Evolutionary conservation across 2,329 filamentous ascomycete species (phyloP).

Genomic region (Trichoderma pleuroti): DNA sequence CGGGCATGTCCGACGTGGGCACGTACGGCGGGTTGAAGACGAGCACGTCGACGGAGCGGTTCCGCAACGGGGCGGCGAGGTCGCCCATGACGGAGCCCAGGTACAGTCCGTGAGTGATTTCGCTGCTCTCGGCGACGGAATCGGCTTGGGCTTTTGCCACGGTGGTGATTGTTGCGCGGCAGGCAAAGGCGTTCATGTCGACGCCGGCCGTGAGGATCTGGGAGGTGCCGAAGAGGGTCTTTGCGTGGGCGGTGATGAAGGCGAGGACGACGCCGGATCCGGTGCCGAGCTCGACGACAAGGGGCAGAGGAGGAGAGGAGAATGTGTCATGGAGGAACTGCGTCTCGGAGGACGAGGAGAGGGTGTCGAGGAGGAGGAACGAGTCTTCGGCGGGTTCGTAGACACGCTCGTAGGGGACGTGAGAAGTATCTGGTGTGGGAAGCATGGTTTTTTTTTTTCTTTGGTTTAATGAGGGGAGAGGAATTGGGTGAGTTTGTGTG

Average conservation of each 20-base stretch:
- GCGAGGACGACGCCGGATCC: slow-evolving; percentile 93
- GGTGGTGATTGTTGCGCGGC: slow-evolving; percentile 69
- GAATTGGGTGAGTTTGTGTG: not conserved
- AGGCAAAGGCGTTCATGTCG: slow-evolving; percentile 85
- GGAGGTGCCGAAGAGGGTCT: slow-evolving; percentile 66
- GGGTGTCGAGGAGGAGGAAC: slow-evolving; percentile 86
- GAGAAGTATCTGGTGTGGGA: slow-evolving; percentile 87
- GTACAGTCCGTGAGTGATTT: slow-evolving; percentile 47
- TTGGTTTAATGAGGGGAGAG: not conserved
- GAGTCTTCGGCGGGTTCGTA: slow-evolving; percentile 98
- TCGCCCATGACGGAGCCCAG: slow-evolving; percentile 69
- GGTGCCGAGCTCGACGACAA: slow-evolving; percentile 82
- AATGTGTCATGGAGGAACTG: slow-evolving; percentile 67
- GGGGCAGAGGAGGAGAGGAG: slow-evolving; percentile 28
- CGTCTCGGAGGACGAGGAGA: slow-evolving; percentile 68
- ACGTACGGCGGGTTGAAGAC: slow-evolving; percentile 98
- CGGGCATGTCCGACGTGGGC: slow-evolving; percentile 72
- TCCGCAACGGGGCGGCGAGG: slow-evolving; percentile 59
- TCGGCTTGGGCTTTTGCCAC: slow-evolving; percentile 45
- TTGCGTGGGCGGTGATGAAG: slow-evolving; percentile 75
- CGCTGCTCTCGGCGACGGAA: slow-evolving; percentile 25
- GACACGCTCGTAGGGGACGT: slow-evolving; percentile 82
- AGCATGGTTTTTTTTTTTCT: slow-evolving; percentile 73
- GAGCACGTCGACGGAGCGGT: slow-evolving; percentile 68
- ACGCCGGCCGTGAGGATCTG: slow-evolving; percentile 70